Evolutionary conservation across 129 eudicot species (phyloP), one percentile per base, ranked within the genome.

Genomic region (Centella asiatica): DNA sequence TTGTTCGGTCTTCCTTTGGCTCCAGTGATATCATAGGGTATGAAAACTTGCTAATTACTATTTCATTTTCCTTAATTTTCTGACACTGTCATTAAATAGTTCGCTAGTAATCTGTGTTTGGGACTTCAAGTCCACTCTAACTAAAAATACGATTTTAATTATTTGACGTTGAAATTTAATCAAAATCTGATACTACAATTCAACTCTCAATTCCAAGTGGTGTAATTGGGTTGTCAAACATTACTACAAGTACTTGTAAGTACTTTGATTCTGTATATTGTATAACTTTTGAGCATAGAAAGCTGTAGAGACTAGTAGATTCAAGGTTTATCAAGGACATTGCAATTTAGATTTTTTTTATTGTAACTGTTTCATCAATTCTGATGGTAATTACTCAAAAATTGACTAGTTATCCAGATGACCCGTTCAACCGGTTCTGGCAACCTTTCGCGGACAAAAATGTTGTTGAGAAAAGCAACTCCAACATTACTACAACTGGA

Each of bases 391-490:
- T 49, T 29, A 59, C 2, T 61, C 7, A 36, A 52, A 34, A 33
- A 19, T 74, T 55, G 66, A 62, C 57, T 83, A 86, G 97, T 62
- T 90, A 58, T 68, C 99, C 99, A 87, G 96, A 92, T 68, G 99
- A 92, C 62, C 67, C 56, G 0, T 87, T 64, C 71, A 75, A 87
- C 50, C 88, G 99, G 19, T 76, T 64, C 64, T 92, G 98, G 96
- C 86, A 87, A 36, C 84, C 88, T 20, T 82, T 73, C 58, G 18
- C 59, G 26, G 95, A 87, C 45, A 50, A 56, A 9, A 76, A 78
- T 74, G 81, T 85, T 15, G 60, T 54, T 1, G 92, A 80, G 20
- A 19, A 71, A 54, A 74, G 86, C 23, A 82, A 82, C 45, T 39
- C 81, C 26, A 77, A 77, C 42, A 66, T 85, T 6, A 84, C 80